Base-by-base conservation (phyloP, 2,329 filamentous ascomycete genomes). In the Microascus cirrosus region DNA sequence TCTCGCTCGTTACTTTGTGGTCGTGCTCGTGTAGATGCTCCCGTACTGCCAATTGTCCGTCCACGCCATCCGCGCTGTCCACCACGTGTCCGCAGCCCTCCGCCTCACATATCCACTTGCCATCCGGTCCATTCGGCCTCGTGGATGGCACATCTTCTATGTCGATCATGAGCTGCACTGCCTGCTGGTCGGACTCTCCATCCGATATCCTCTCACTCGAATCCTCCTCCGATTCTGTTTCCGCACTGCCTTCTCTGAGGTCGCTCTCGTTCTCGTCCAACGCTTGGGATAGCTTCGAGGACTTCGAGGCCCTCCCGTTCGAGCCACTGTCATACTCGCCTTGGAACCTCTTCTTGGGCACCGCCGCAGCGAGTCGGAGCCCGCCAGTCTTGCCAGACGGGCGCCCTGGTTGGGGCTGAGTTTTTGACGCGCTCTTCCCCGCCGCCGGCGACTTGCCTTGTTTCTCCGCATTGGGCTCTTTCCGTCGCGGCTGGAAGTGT, bases 81-180 rank as follows among this genome's bases (percentile, higher is more conserved):
- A 89, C 82, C 48, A 84, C 76, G 63, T 84, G 84, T 42, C 72
- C 72, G 64, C 87, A 90, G 25, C 79, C 83, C 74, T 83, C 80
- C 60, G 86, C 77, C 4, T 79, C 78, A 64, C 87, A 90, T 1
- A 73, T 73, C 86, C 86, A 90, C 0, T 82, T 83, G 57, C 85
- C 80, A 59, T 83, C 76, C 0, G 82, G 80, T 0, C 81, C 84
- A 36, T 76, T 73, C 0, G 81, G 75, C 2, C 67, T 69, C 8
- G 72, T 70, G 3, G 77, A 75, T 0, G 79, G 80, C 12, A 81
- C 42, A 11, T 62, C 61, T 3, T 60, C 61, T 18, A 60, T 58
- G 20, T 60, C 56, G 13, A 59, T 57, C 8, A 57, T 55, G n/a
- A 60, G 60, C 18, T 51, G 57, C 60, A 15, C 56, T 15, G n/a